These are phyloP conservation scores for Aspergillus conjunctus DNA, from an alignment of 495 filamentous ascomycete genomes.

Conservation along the genomic window DNA sequence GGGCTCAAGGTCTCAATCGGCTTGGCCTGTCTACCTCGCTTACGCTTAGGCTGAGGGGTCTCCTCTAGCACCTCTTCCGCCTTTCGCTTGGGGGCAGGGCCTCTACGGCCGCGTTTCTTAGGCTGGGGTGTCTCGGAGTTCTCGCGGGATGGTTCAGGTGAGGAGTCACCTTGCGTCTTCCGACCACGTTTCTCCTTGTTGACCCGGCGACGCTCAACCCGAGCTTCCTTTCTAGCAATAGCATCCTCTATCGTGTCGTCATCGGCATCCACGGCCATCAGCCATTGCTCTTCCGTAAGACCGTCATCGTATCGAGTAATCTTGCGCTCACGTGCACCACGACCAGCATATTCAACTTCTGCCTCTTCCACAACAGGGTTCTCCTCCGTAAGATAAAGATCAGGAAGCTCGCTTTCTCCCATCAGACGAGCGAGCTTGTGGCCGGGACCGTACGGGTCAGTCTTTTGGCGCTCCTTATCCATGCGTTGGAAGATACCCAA, in stretches of 20 bases:
- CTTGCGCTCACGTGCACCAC: conserved; percentile 91
- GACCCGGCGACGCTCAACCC: conserved; percentile 73
- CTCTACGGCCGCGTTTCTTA: conserved; percentile 66
- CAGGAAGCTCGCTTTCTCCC: conserved; percentile 84
- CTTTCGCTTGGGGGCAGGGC: conserved; percentile 80
- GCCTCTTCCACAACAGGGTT: conserved; percentile 79
- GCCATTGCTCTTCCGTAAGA: conserved; percentile 96
- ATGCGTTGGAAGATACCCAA: conserved; percentile 70
- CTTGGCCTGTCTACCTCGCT: conserved; percentile 76
- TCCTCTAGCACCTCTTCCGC: conserved; percentile 78
- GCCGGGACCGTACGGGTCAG: conserved; percentile 67
- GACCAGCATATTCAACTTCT: conserved; percentile 73
- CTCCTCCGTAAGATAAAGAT: conserved; percentile 88
- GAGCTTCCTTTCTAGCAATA: conserved; percentile 83
- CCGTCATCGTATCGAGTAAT: conserved; percentile 95
- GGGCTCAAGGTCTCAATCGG: conserved; percentile 53
- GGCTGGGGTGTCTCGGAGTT: conserved; percentile 72
- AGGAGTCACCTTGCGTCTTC: conserved; percentile 60
- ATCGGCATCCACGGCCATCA: conserved; percentile 88
- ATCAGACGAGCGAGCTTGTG: conserved; percentile 75
- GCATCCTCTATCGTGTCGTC: conserved; percentile 93
- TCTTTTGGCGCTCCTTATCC: conserved; percentile 69
- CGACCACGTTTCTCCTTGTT: conserved; percentile 67
- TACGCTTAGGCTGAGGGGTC: conserved; percentile 76
- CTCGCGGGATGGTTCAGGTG: conserved; percentile 73